Evolutionary conservation across 148 eudicot species (phyloP).

Genomic region (Cornus kousa): DNA sequence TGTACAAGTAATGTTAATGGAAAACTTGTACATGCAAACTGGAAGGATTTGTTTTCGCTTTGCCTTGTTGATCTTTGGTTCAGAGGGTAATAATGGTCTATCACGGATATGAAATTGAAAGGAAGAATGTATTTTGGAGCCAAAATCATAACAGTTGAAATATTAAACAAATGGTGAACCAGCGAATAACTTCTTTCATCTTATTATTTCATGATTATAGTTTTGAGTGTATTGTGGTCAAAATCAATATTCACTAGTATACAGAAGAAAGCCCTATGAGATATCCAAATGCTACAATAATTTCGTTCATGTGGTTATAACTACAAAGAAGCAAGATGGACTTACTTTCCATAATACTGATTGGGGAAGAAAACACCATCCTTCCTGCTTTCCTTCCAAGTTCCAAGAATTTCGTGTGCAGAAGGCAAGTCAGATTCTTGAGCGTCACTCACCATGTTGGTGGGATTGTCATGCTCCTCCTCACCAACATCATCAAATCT

Average conservation of each 20-base stretch:
- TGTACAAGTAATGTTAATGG: no score
- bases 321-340: not conserved
- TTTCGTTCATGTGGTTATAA: not conserved
- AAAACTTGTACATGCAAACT: no score
- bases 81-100: no score
- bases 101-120: no score
- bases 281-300: not conserved
- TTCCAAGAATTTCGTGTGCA: slow-evolving; percentile 63
- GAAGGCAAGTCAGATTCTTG: slow-evolving; percentile 42
- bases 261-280: not conserved
- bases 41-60: no score
- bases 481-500: slow-evolving; percentile 22
- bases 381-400: slow-evolving; percentile 59
- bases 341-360: slow-evolving; percentile 12
- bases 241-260: not conserved
- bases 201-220: no score
- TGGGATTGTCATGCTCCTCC: slow-evolving; percentile 21
- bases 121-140: no score
- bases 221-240: no score
- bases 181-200: no score
- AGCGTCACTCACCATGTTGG: slow-evolving; percentile 13
- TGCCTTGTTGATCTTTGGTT: no score
- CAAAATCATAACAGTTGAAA: no score
- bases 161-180: no score
- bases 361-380: slow-evolving; percentile 24